Evolutionary conservation across 805 yeast genomes (phyloP).

Genomic region (Pichia cephalocereana): DNA sequence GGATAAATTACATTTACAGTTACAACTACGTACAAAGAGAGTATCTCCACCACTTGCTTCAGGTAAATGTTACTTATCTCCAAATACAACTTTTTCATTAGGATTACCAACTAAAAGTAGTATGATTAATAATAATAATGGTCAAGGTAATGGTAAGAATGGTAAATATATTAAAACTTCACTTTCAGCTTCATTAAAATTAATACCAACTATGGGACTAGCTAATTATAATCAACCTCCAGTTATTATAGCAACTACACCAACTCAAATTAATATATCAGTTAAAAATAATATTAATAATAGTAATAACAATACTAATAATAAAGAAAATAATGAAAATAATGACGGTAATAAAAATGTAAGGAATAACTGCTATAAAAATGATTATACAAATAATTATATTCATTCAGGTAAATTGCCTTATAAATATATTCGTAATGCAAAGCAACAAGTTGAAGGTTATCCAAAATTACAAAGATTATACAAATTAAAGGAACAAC

Average conservation of each 20-base stretch:
- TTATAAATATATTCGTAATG: conserved; percentile 54
- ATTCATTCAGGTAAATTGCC: conserved; percentile 59
- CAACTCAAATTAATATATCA: background rate
- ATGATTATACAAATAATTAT: conserved; percentile 67
- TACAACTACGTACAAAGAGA: background rate
- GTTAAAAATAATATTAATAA: background rate
- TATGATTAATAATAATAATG: background rate
- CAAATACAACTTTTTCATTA: background rate
- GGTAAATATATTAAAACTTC: background rate
- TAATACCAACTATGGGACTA: background rate
- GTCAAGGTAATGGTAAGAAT: background rate
- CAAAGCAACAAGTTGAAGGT: conserved; percentile 61
- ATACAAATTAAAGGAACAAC: conserved; percentile 54
- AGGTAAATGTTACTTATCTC: background rate
- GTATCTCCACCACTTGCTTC: background rate
- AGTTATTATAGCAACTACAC: background rate
- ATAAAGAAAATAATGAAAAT: background rate
- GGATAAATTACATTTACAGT: conserved; percentile 1
- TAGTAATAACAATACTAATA: background rate
- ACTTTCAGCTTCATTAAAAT: background rate
- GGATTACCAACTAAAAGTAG: background rate
- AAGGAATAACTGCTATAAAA: conserved; percentile 30
- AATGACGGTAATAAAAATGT: background rate
- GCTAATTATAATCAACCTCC: background rate
- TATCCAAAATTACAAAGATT: conserved; percentile 75